Evolutionary conservation across 768 basidiomycete genomes (phyloP), one percentile per base, ranked within the genome.

Genomic region (Atractiella rhizophila): DNA sequence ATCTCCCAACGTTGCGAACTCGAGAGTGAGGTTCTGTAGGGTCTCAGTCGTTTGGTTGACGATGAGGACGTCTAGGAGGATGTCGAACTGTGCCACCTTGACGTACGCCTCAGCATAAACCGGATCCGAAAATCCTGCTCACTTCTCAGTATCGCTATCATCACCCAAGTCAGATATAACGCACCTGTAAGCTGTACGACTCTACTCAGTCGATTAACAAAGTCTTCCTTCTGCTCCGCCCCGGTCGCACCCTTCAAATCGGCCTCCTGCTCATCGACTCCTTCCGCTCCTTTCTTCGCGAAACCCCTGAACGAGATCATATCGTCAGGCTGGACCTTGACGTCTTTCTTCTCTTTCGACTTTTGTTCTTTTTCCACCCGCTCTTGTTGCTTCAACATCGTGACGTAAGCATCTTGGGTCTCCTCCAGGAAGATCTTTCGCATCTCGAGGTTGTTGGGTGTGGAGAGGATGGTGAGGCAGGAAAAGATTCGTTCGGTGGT

Each of bases 21-120:
- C 91, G 41, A 96, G 66, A 54, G 85, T 86, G 3, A 98, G 71
- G 57, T 91, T 96, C 58, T 96, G 91, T 27, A 94, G 64, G 0
- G 88, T 98, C 54, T 86, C 77, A 31, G 70, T 57, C 0, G 85
- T 91, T 58, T 96, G 88, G 58, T 98, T 96, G 57, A 96, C 91
- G 19, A 96, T 69, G 7, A 98, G 68, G 18, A 98, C 85, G 51
- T 98, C 86, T 80, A 98, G 70, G 30, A 82, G 61, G 54, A 98
- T 91, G 57, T 98, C 88, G 57, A 96, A 96, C 28, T 85, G 83
- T 49, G 94, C 81, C 60, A 96, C 81, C 58, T 85, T 88, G 50
- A 96, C 86, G 54, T 81, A 82, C 2, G 88, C 86, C 57, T 98
- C 91, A 7, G 86, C 86, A 52, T 96, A 96, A 47, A 98, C 82